Evolutionary conservation across 2,329 filamentous ascomycete genomes (phyloP).

Genomic region (Celoporthe dispersa): DNA sequence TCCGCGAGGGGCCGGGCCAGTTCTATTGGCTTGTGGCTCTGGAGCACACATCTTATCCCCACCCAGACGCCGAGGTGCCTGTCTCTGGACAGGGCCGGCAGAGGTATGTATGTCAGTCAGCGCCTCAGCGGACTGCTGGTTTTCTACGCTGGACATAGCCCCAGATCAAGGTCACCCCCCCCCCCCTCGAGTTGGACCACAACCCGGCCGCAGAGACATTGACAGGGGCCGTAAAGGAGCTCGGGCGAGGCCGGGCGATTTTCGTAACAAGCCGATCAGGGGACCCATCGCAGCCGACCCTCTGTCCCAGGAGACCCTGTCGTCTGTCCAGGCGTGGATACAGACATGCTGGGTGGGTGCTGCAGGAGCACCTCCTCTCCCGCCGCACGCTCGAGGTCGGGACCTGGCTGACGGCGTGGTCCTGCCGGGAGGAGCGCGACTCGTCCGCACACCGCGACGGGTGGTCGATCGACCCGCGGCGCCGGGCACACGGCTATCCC

Average conservation of each 20-base stretch:
- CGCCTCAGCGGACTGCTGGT: too few species aligned
- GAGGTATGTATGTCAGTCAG: too few species aligned
- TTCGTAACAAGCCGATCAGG: too few species aligned
- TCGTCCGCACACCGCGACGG: neutral
- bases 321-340: neutral
- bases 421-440: neutral
- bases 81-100: neutral
- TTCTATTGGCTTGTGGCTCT: neutral
- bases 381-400: neutral
- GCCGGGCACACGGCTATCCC: neutral
- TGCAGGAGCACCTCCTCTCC: neutral
- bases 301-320: neutral
- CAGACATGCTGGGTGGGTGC: neutral
- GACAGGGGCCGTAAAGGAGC: neutral
- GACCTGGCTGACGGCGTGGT: neutral
- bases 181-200: too few species aligned
- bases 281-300: neutral
- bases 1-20: too few species aligned
- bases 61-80: neutral
- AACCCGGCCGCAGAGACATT: too few species aligned
- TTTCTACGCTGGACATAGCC: too few species aligned
- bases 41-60: neutral
- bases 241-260: accelerated
- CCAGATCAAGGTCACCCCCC: too few species aligned
- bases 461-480: neutral